Base-by-base conservation (phyloP, 305 asterid genomes). In the Petunia hybrid region DNA sequence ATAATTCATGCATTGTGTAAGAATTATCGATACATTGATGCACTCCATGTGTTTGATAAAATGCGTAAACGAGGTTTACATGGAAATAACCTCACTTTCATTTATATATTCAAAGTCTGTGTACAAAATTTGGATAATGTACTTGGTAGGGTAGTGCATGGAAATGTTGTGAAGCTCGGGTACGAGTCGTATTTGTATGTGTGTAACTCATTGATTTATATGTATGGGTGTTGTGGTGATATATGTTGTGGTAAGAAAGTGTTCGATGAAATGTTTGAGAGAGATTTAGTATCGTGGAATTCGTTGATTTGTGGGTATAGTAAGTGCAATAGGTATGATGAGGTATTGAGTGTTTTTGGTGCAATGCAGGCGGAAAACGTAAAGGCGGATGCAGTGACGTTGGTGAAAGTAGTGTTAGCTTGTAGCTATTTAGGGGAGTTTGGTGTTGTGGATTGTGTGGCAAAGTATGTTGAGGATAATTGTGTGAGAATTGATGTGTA, bases 211-310 rank as follows among this genome's bases (percentile, higher is more conserved):
- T 77, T 89, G 84, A 68, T 94, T 84, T 85, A 86, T 82, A 89
- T 90, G 95, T 90, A 91, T 59, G 94, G 91, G 46, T 89, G 81
- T 56, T 92, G 94, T 81, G 94, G 92, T 67, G 89, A 87, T 39
- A 78, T 87, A 84, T 73, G 74, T 70, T 84, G 48, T 78, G 85
- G 95, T 5, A 66, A 90, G 70, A 83, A 78, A 46, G 80, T 88
- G 77, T 92, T 92, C 57, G 94, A 92, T 80, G 95, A 87, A 86
- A 91, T 92, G 93, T 65, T 48, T 76, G 94, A 86, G 0, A 87
- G 70, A 82, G 98, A 94, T 59, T 84, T 91, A 88, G 92, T 91
- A 57, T 90, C 97, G 69, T 94, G 98, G 98, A 94, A 91, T 85
- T 92, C 97, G 2, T 81, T 94, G 88, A 88, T 92, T 64, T 92